Percentiles rank a stretch among this genome's conserved stretches.
Conservation (phyloP, 116 monocot species). For the Zostera marina region DNA sequence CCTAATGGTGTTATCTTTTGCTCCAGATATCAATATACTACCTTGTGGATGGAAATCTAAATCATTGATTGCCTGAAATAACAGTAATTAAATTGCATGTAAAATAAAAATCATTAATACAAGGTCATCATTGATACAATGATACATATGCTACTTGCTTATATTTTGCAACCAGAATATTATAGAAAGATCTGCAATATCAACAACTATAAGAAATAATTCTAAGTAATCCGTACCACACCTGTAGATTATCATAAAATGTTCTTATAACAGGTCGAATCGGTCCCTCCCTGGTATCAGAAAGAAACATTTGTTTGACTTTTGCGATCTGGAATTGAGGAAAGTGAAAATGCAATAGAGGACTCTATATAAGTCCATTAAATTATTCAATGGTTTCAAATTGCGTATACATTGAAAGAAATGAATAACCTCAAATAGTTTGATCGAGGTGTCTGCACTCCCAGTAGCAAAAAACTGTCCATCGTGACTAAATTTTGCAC, state of each 20-base stretch:
- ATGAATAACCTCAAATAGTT: constrained; percentile 67
- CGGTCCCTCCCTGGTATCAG: constrained; percentile 56
- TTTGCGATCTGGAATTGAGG: constrained; percentile 44
- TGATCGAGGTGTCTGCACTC: constrained; percentile 78
- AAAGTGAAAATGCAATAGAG: constrained; percentile 1
- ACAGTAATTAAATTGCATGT: not conserved
- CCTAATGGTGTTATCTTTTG: constrained; percentile 91
- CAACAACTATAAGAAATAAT: not conserved
- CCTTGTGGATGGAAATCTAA: constrained; percentile 91
- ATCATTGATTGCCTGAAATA: constrained; percentile 86
- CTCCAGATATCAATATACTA: constrained; percentile 68
- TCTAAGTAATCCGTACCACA: constrained; percentile 1
- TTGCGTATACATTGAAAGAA: not conserved
- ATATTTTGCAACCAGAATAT: not conserved
- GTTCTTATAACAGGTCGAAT: constrained; percentile 79
- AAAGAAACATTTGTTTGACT: constrained; percentile 78
- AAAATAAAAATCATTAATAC: not conserved
- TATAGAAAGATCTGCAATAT: not conserved
- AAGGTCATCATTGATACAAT: no score
- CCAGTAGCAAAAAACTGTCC: constrained; percentile 80
- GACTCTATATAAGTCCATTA: not conserved
- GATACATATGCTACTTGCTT: not conserved
- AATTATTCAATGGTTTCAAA: not conserved
- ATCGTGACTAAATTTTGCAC: constrained; percentile 84
- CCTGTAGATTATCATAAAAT: constrained; percentile 95